Percentiles rank a stretch among this genome's conserved stretches.
These are phyloP conservation scores for Pythium brachiatum DNA, from an alignment of 352 stramenopile species.

Conservation along the genomic window DNA sequence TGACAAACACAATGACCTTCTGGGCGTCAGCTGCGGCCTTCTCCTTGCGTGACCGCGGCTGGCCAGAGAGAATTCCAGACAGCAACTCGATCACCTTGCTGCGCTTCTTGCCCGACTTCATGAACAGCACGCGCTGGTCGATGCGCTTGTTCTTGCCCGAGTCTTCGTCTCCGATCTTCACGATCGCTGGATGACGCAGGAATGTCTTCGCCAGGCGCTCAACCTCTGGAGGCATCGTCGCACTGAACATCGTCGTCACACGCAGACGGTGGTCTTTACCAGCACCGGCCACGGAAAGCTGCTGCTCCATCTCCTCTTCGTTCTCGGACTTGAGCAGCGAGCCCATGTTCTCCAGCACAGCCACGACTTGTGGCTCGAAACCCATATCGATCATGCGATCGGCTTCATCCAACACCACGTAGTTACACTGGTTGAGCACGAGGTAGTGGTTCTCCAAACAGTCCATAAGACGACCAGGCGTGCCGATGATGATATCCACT, in stretches of 20 bases:
- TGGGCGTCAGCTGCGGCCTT: conserved; percentile 66
- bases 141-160: conserved; percentile 99
- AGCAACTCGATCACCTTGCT: conserved; percentile 83
- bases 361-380: conserved; percentile 96
- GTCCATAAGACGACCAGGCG: conserved; percentile 97
- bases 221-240: conserved; percentile 98
- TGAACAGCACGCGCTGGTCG: conserved; percentile 94
- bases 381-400: conserved; percentile 98
- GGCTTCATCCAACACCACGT: conserved; percentile 98
- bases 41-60: conserved; percentile 66
- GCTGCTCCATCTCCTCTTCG: conserved; percentile 94
- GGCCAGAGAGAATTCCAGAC: conserved; percentile 74
- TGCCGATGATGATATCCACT: conserved; percentile 98
- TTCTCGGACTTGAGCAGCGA: conserved; percentile 96
- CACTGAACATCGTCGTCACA: conserved; percentile 97
- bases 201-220: conserved; percentile 97
- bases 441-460: conserved; percentile 97
- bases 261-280: conserved; percentile 72
- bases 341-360: conserved; percentile 97
- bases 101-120: conserved; percentile 92
- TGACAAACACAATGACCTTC: conserved; percentile 99
- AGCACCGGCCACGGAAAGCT: conserved; percentile 68
- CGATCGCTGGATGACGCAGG: conserved; percentile 94
- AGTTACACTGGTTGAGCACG: conserved; percentile 99
- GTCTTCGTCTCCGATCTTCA: conserved; percentile 98